Conservation (phyloP, 2,329 filamentous ascomycete genomes). For the Penicillium sumatraense region DNA sequence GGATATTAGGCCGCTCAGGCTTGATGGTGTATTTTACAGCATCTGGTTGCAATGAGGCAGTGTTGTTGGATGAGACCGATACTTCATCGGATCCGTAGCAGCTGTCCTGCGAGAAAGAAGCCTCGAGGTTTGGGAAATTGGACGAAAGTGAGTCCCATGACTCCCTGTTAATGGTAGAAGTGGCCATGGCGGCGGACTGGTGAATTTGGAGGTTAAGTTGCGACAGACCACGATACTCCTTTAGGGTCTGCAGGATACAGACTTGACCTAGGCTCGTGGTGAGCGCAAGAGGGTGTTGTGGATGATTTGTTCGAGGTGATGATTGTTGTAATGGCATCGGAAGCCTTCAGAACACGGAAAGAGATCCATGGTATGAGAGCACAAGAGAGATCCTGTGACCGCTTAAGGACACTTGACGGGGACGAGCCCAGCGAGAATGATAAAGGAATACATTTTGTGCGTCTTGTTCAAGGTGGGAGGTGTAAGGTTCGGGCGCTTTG, state of each 20-base stretch:
- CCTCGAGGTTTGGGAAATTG: constrained; percentile 40
- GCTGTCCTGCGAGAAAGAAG: constrained; percentile 45
- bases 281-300: background rate
- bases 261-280: constrained; percentile 6
- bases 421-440: constrained; percentile 27
- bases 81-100: constrained; percentile 45
- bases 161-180: constrained; percentile 28
- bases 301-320: constrained; percentile 14
- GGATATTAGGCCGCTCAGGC: constrained; percentile 25
- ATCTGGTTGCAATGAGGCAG: constrained; percentile 27
- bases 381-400: constrained; percentile 27
- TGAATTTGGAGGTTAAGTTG: background rate
- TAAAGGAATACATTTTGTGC: constrained; percentile 30
- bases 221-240: constrained; percentile 5
- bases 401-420: constrained; percentile 34
- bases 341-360: constrained; percentile 34
- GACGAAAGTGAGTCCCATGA: constrained; percentile 46
- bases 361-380: constrained; percentile 38
- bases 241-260: background rate
- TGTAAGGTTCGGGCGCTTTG: background rate
- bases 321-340: constrained; percentile 31
- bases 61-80: constrained; percentile 37
- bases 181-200: constrained; percentile 29
- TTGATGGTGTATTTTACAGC: constrained; percentile 25
- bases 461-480: constrained; percentile 6